Evolutionary conservation across 2,329 filamentous ascomycete species (phyloP), one percentile per base, ranked within the genome.

Genomic region (Diplocarpon rosae): DNA sequence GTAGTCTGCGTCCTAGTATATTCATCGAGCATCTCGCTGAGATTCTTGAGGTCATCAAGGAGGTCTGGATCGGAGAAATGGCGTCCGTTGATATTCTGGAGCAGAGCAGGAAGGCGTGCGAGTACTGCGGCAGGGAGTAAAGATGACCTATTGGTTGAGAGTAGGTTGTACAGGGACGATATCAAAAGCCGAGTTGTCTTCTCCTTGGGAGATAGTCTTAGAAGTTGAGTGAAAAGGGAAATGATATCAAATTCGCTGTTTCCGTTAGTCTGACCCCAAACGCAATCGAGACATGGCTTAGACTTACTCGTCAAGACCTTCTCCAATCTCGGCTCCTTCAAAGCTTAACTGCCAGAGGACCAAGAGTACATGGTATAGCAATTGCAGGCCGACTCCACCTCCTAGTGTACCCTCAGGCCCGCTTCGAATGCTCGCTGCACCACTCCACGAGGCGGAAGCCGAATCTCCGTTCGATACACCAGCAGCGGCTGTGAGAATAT

Each of bases 341-440:
- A 98, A 98, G 61, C 88, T 95, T 55, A 98, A 72, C 69, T 96
- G 89, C 92, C 92, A 98, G 47, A 98, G 69, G 11, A 94, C 89
- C 40, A 98, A 73, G 16, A 98, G 74, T 13, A 95, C 85, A 59
- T 95, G 87, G 63, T 98, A 98, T 33, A 98, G 74, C 33, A 96
- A 75, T 64, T 98, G 92, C 33, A 98, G 70, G 2, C 88, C 87
- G 48, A 98, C 86, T 8, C 88, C 88, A 39, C 88, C 87, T 46
- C 88, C 82, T 27, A 83, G 60, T 3, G 69, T 68, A 4, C 73
- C 73, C 52, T 80, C 79, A 45, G 76, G 74, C 42, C 79, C 81
- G 50, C 73, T 75, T 57, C 80, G 76, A 38, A 62, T 57, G 32
- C 63, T 68, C 1, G 68, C 62, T 45, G 67, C 71, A 20, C 73